Conservation (phyloP, 805 yeast species). For the Zygoascus tannicola region DNA sequence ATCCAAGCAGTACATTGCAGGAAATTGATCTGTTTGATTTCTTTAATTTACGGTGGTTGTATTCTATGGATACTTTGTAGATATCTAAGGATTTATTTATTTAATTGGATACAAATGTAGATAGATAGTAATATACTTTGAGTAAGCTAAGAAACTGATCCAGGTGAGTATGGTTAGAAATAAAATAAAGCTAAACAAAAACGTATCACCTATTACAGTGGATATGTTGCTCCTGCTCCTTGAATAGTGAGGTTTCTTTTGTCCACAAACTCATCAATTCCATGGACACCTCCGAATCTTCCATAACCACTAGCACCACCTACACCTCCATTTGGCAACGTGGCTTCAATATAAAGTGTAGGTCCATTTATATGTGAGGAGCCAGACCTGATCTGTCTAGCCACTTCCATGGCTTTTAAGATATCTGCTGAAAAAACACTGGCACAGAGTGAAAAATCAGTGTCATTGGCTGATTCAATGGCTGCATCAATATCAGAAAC, state of each 20-base stretch:
- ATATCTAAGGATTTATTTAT: no score
- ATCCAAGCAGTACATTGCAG: no score
- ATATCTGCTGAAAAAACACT: neutral
- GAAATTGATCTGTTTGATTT: no score
- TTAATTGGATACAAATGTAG: no score
- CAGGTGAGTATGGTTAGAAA: no score
- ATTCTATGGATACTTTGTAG: no score
- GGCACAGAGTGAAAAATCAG: neutral
- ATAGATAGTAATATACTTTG: no score
- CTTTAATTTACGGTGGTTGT: no score
- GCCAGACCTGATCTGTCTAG: neutral
- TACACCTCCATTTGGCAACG: constrained; percentile 10
- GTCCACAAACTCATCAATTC: constrained; percentile 9
- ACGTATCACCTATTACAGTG: no score
- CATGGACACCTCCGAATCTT: constrained; percentile 7
- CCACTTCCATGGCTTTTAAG: neutral
- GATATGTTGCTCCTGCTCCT: no score
- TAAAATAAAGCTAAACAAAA: no score
- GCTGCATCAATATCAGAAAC: constrained; percentile 33
- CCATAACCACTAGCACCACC: constrained; percentile 11
- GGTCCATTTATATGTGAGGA: constrained; percentile 4
- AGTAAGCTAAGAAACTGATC: no score
- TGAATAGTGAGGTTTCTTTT: constrained; percentile 7
- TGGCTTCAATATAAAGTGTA: constrained; percentile 6
- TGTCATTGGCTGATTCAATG: neutral